phyloP scores from a whole-genome alignment of 1,284 basidiomycete genomes.

The Schizophyllum commune region DNA sequence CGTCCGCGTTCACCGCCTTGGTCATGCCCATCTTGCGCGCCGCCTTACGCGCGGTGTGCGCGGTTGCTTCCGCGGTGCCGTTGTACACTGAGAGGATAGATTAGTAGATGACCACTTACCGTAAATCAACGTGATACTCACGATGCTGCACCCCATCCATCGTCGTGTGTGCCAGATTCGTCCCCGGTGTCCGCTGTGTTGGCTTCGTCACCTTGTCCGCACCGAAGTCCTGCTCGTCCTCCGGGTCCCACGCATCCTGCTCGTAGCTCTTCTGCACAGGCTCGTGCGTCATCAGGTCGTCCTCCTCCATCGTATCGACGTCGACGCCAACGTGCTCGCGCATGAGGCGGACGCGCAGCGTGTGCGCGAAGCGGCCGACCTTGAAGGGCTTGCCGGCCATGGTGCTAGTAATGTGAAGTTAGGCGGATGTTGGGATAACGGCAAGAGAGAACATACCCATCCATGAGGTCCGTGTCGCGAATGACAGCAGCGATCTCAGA shows the following conservation, averaged over 20 bases:
- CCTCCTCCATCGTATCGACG: slow-evolving; percentile 84
- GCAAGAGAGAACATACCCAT: slow-evolving; percentile 43
- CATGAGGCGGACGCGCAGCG: slow-evolving; percentile 91
- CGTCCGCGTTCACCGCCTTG: slow-evolving; percentile 26
- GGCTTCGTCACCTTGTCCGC: slow-evolving; percentile 33
- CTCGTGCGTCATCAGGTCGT: slow-evolving; percentile 56
- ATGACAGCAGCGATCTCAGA: slow-evolving; percentile 92
- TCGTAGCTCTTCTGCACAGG: slow-evolving; percentile 47
- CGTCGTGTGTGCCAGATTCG: slow-evolving; percentile 29
- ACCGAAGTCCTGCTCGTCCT: slow-evolving; percentile 58
- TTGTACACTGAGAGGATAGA: slow-evolving; percentile 11
- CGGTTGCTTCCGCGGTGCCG: slow-evolving; percentile 31
- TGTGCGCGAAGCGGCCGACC: slow-evolving; percentile 96
- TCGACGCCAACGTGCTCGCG: slow-evolving; percentile 94
- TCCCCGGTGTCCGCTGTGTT: slow-evolving; percentile 22
- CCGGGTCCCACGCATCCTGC: slow-evolving; percentile 73
- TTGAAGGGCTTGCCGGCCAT: slow-evolving; percentile 96
- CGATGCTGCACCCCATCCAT: slow-evolving; percentile 43
- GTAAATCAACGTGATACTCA: slow-evolving; percentile 17
- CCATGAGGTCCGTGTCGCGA: slow-evolving; percentile 94
- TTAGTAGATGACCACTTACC: slow-evolving; percentile 25
- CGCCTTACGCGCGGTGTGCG: slow-evolving; percentile 27
- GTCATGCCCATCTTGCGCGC: slow-evolving; percentile 36
- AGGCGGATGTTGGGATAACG: slow-evolving; percentile 1
- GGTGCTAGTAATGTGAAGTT: slow-evolving; percentile 38